Evolutionary conservation across 345 rosid species (phyloP), one percentile per base, ranked within the genome.

Genomic region (Kernera saxatilis): DNA sequence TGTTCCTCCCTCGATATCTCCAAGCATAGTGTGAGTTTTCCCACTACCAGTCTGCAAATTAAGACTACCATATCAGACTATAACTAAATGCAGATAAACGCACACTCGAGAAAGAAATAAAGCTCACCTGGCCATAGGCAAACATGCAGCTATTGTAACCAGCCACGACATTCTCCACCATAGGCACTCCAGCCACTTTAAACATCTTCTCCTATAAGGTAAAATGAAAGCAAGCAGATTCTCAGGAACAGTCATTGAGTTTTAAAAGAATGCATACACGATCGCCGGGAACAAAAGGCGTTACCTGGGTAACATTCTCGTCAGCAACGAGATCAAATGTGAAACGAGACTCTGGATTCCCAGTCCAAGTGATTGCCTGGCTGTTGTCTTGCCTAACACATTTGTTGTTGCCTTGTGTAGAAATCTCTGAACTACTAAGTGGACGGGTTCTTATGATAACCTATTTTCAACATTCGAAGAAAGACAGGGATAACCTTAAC

Each of bases 91-190:
- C 46, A 26, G 27, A 37, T 46, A 27, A 49, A 52, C n/a, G n/a
- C n/a, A n/a, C n/a, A 25, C 29, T 30, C n/a, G 17, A 64, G 26
- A 48, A 58, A n/a, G 45, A 22, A 35, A 0, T 2, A 68, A 51
- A 74, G 67, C 87, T 80, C 67, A 95, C 99, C 72, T 95, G 98
- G 44, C 98, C 99, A 78, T 95, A 95, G 1, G 99, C 99, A 82
- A 95, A 95, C 99, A 92, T 95, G 70, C 99, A 95, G 45, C 99
- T 95, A 69, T 95, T 92, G 80, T 95, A 95, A 11, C 99, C 99
- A 71, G 85, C 96, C 63, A 95, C 79, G 8, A 97, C 93, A 78
- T 95, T 95, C 25, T 92, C 99, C 63, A 95, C 99, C 98, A 90
- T 95, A 1, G 98, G 97, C 52, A 92, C 81, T 60, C 98, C 99